Base-by-base conservation (phyloP, 2,329 filamentous ascomycete species). In the Aspergillus felis region DNA sequence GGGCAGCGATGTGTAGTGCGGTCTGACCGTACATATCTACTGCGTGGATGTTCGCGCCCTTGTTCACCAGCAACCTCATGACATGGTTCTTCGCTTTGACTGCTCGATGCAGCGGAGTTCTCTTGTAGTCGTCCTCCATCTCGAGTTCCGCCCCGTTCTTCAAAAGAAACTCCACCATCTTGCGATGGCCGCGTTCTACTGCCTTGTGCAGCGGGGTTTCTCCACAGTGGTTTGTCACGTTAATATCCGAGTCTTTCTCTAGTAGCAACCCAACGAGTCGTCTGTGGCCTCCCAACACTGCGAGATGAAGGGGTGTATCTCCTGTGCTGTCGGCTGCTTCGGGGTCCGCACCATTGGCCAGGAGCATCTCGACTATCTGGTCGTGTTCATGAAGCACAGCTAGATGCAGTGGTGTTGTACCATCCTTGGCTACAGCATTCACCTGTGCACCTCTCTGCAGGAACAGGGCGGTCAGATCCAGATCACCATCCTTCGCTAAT, bases 131-230 rank as follows among this genome's bases (percentile, higher is more conserved):
- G 53, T 72, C 68, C 9, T 61, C 54, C 8, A 63, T 50, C 4
- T 68, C 61, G 41, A 71, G 58, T 53, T 69, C 57, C 8, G 66
- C 66, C 22, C 63, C 66, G 12, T 58, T 63, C 20, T 65, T 57
- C 17, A 72, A 55, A 24, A 74, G 54, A 38, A 69, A 62, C 20
- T 66, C 60, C 14, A 71, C 68, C 35, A 69, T 62, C 20, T 70
- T 65, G 2, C 62, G 62, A 53, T 67, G 64, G 4, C 68, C 70
- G 14, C 63, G 58, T 22, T 66, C 57, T 10, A 65, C 65, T 20
- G 71, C 69, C 32, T 66, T 67, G 32, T 68, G 66, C 8, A 73
- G 58, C 10, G 69, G 63, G 1, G 66, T 71, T 59, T 70, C 68
- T 2, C 59, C 62, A 12, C 63, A 63, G 41, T 59, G 61, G 38